These are phyloP conservation scores for Dothiorella sarmentorum DNA, from an alignment of 2,329 filamentous ascomycete genomes.

Conservation along the genomic window DNA sequence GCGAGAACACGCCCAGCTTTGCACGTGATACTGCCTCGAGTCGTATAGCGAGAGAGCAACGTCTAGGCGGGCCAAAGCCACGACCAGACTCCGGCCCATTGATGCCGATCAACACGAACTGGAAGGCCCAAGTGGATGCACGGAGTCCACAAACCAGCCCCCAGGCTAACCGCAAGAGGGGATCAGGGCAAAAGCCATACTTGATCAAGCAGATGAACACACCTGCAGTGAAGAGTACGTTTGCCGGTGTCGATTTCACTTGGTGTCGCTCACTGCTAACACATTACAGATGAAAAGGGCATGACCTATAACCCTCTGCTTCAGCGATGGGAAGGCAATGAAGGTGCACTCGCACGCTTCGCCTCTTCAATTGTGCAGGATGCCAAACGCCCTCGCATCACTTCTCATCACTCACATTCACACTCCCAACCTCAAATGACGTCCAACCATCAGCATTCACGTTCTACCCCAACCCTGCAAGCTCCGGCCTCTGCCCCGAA, in stretches of 20 bases:
- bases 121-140: conserved; percentile 54
- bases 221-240: conserved; percentile 77
- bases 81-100: conserved; percentile 48
- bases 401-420: conserved; percentile 30
- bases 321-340: conserved; percentile 94
- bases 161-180: conserved; percentile 45
- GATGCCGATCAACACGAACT: conserved; percentile 54
- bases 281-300: conserved; percentile 70
- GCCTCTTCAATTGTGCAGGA: conserved; percentile 49
- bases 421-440: conserved; percentile 22
- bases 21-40: conserved; percentile 65
- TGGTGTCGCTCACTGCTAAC: conserved; percentile 20
- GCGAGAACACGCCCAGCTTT: conserved; percentile 58
- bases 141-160: conserved; percentile 51
- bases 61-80: conserved; percentile 46
- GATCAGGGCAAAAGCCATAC: conserved; percentile 70
- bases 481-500: conserved; percentile 27
- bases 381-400: conserved; percentile 37
- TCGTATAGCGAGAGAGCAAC: conserved; percentile 61
- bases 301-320: conserved; percentile 93
- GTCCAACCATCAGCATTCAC: conserved; percentile 28
- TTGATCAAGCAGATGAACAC: conserved; percentile 81
- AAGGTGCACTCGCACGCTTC: conserved; percentile 77
- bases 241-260: background rate
- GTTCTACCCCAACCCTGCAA: conserved; percentile 33